phyloP scores from a whole-genome alignment of 2,329 filamentous ascomycete species.

The Eutypa lata region DNA sequence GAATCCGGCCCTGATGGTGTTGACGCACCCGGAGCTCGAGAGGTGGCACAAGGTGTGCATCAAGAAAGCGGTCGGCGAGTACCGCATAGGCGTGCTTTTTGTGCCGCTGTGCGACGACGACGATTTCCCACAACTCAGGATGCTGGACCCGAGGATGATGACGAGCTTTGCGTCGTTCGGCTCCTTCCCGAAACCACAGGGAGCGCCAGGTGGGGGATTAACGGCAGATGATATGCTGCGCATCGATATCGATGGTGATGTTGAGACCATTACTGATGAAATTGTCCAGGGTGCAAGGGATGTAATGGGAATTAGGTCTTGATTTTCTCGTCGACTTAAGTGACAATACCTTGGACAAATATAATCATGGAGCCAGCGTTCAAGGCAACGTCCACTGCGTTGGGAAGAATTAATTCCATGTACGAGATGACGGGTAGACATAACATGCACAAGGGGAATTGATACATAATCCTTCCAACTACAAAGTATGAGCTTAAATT shows the following conservation, averaged over 20 bases:
- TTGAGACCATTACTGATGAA: constrained; percentile 19
- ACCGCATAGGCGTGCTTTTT: constrained; percentile 28
- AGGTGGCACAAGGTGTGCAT: constrained; percentile 26
- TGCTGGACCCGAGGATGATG: constrained; percentile 26
- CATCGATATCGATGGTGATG: constrained; percentile 15
- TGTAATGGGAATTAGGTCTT: constrained; percentile 7
- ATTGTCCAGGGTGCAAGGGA: constrained; percentile 16
- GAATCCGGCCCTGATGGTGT: constrained; percentile 26
- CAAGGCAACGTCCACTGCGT: too few relatives aligned
- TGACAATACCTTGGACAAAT: too few relatives aligned
- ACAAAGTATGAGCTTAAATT: too few relatives aligned
- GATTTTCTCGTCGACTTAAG: too few relatives aligned
- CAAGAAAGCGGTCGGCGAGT: constrained; percentile 21
- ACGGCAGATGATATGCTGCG: constrained; percentile 20
- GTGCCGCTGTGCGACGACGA: constrained; percentile 23
- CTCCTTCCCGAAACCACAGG: neutral
- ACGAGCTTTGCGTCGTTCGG: constrained; percentile 15
- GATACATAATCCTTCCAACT: too few relatives aligned
- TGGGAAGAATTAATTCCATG: too few relatives aligned
- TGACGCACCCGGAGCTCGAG: constrained; percentile 28
- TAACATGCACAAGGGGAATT: too few relatives aligned
- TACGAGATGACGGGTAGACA: too few relatives aligned
- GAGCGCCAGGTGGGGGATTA: constrained; percentile 1
- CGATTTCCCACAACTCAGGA: constrained; percentile 21
- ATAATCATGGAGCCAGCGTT: too few relatives aligned